Conservation (phyloP, 1,284 basidiomycete genomes). For the Ganoderma leucocontextum region DNA sequence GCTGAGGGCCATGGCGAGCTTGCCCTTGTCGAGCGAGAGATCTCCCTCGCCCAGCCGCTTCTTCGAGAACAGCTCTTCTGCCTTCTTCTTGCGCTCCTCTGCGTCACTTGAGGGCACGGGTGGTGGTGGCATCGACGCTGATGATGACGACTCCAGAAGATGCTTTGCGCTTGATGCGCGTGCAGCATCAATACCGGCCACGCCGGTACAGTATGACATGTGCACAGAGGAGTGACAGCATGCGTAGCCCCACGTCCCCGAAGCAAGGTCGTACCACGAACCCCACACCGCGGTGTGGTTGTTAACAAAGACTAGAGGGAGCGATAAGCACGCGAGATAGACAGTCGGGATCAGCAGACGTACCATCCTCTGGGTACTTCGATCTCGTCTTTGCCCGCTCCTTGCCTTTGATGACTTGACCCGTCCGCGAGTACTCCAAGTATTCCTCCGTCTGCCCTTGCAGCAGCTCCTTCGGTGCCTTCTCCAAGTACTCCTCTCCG, state of each 20-base stretch:
- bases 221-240: constrained; percentile 93
- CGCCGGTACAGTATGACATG: constrained; percentile 92
- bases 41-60: constrained; percentile 81
- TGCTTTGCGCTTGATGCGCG: constrained; percentile 74
- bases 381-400: constrained; percentile 86
- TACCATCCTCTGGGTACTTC: constrained; percentile 96
- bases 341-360: constrained; percentile 39
- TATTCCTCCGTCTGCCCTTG: constrained; percentile 97
- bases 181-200: constrained; percentile 86
- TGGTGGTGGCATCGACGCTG: constrained; percentile 35
- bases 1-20: constrained; percentile 71
- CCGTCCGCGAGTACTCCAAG: constrained; percentile 95
- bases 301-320: constrained; percentile 78
- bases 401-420: constrained; percentile 91
- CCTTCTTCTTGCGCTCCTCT: constrained; percentile 51
- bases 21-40: constrained; percentile 72
- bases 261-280: constrained; percentile 86
- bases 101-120: constrained; percentile 36
- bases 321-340: constrained; percentile 14
- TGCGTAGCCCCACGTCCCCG: constrained; percentile 89
- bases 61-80: constrained; percentile 71
- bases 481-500: constrained; percentile 92
- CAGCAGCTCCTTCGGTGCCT: constrained; percentile 87
- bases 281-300: constrained; percentile 98
- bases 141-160: constrained; percentile 55